Evolutionary conservation across 768 basidiomycete genomes (phyloP), one percentile per base, ranked within the genome.

Genomic region (Phylloporus sp.): DNA sequence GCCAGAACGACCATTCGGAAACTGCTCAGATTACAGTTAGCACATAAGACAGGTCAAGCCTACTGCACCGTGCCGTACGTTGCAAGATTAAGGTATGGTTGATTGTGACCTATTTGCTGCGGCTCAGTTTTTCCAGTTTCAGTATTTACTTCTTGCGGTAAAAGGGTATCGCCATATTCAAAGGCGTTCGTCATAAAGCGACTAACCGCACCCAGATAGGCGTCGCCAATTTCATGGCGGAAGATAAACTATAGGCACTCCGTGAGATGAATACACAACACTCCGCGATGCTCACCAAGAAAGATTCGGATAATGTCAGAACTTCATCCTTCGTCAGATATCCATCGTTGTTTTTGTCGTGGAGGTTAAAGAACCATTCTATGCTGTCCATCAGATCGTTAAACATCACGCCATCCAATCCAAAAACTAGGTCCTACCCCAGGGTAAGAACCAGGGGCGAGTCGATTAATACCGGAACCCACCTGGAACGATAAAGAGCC

Each of bases 1-100:
- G 95, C 94, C 9, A 99, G 76, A 5, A 99, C 88, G 32, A 98
- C 95, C 96, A 98, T 99, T 7, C 96, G 84, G 81, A 99, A 99
- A 8, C 90, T 90, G 55, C 14, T 23, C 21, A 7, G 22, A 48
- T 29, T n/a, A 14, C 14, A 35, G 15, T 59, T 24, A 52, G 42
- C n/a, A n/a, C n/a, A n/a, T 44, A 39, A 61, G 38, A 38, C 42
- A 21, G 41, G 37, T 35, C n/a, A 8, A 18, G 13, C 31, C 33
- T 17, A 13, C 10, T 41, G 18, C 17, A 21, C 14, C 21, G 22
- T 24, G 32, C 58, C 82, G 42, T 64, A 88, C 81, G 90, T 93
- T 28, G 88, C 85, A 41, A 92, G 80, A 66, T 93, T 94, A 42
- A 98, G 82, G 64, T 96, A 96, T 10, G 93, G 91, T 55, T 88